Conservation (phyloP, 805 yeast species). For the Saturnispora serradocipensis region DNA sequence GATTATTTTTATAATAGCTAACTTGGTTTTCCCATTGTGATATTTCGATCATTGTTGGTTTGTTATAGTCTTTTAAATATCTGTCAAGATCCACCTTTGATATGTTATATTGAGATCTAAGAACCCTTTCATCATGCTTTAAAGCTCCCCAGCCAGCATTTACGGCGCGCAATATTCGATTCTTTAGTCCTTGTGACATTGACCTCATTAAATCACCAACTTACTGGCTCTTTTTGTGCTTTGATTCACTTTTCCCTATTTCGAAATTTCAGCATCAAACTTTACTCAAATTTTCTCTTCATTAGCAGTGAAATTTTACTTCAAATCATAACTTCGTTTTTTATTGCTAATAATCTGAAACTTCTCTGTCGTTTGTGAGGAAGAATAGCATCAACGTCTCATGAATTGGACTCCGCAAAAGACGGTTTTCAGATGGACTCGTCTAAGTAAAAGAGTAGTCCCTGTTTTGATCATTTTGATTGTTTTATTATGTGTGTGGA, state of each 20-base stretch:
- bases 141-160: slow-evolving; percentile 5
- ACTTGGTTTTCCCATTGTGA: slow-evolving; percentile 1
- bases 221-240: too few relatives aligned
- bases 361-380: not conserved
- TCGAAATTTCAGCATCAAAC: not conserved
- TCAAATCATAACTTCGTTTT: not conserved
- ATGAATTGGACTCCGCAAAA: slow-evolving; percentile 5
- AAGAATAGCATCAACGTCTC: not conserved
- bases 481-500: not conserved
- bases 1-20: not conserved
- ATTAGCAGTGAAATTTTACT: not conserved
- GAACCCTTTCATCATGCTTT: not conserved
- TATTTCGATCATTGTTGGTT: not conserved
- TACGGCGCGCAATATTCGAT: slow-evolving; percentile 1
- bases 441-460: not conserved
- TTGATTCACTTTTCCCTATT: too few relatives aligned
- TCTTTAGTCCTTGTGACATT: not conserved
- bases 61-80: slow-evolving; percentile 3
- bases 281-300: not conserved
- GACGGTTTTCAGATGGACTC: not conserved
- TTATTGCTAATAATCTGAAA: not conserved
- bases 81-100: not conserved
- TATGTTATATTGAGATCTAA: slow-evolving; percentile 4
- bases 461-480: not conserved
- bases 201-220: not conserved